These are phyloP conservation scores for Tetrahymena malaccensis DNA, from an alignment of 73 alveolate species.

Conservation along the genomic window DNA sequence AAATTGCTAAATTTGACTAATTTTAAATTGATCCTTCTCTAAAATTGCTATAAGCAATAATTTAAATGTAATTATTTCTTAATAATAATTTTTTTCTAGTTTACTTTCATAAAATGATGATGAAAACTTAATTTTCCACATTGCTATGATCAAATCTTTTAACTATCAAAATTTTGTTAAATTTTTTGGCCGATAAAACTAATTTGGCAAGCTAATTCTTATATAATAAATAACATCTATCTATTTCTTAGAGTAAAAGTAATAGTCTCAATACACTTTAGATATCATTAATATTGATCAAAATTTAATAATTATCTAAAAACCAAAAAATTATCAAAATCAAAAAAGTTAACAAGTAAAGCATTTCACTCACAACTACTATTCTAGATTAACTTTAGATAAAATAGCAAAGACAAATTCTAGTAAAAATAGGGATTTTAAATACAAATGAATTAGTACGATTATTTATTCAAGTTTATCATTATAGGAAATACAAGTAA, in stretches of 20 bases:
- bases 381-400: background rate
- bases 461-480: slow-evolving; percentile 37
- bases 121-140: too few relatives aligned
- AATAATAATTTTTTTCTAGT: too few relatives aligned
- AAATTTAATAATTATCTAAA: background rate
- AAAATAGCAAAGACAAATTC: background rate
- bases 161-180: too few relatives aligned
- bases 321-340: background rate
- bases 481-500: slow-evolving; percentile 43
- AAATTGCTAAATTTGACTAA: too few relatives aligned
- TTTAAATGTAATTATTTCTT: too few relatives aligned
- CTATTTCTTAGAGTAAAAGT: background rate
- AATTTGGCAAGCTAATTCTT: background rate
- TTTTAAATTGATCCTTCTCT: too few relatives aligned
- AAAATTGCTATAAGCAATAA: too few relatives aligned
- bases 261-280: background rate
- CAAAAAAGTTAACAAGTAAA: background rate
- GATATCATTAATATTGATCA: background rate
- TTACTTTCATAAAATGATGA: too few relatives aligned
- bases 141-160: background rate
- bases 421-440: too few relatives aligned
- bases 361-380: background rate
- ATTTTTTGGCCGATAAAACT: background rate
- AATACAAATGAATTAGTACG: slow-evolving; percentile 12
- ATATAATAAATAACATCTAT: background rate